Evolutionary conservation across 352 stramenopile species (phyloP).

Genomic region (Globisporangium mamillatum): DNA sequence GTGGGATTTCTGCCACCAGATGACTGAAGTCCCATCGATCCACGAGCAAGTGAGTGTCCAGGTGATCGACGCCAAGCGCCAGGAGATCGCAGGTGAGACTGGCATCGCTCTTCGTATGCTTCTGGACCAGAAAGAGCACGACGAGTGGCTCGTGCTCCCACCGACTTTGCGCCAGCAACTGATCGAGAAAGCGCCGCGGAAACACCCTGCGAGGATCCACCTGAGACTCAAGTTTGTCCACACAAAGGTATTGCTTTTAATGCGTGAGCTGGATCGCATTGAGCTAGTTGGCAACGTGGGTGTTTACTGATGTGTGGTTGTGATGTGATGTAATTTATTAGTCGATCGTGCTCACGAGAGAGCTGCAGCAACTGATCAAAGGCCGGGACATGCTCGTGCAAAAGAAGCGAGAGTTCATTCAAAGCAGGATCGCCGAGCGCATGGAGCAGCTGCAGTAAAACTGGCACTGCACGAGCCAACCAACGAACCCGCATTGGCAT

Average conservation of each 20-base stretch:
- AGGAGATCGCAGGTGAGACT: constrained; percentile 50
- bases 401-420: constrained; percentile 38
- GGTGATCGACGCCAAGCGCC: constrained; percentile 44
- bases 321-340: constrained; percentile 13
- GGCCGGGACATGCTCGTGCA: constrained; percentile 32
- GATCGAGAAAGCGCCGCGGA: constrained; percentile 37
- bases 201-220: constrained; percentile 36
- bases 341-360: constrained; percentile 52
- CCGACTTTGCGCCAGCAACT: constrained; percentile 62
- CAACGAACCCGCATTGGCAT: neutral
- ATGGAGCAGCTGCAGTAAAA: constrained; percentile 10
- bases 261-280: neutral
- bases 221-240: constrained; percentile 43
- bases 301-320: neutral
- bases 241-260: constrained; percentile 38
- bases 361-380: constrained; percentile 44
- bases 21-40: constrained; percentile 35
- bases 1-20: constrained; percentile 35
- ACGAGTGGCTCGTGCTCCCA: constrained; percentile 51
- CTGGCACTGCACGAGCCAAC: neutral
- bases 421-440: constrained; percentile 26
- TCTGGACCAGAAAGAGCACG: constrained; percentile 59
- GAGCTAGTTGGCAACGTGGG: neutral
- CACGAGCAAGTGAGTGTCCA: constrained; percentile 46
- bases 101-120: constrained; percentile 43